A percentile compares a stretch with the other conserved stretches of the same genome.
These are phyloP conservation scores for Jackrogersella minutella DNA, from an alignment of 495 filamentous ascomycete species.

Conservation along the genomic window DNA sequence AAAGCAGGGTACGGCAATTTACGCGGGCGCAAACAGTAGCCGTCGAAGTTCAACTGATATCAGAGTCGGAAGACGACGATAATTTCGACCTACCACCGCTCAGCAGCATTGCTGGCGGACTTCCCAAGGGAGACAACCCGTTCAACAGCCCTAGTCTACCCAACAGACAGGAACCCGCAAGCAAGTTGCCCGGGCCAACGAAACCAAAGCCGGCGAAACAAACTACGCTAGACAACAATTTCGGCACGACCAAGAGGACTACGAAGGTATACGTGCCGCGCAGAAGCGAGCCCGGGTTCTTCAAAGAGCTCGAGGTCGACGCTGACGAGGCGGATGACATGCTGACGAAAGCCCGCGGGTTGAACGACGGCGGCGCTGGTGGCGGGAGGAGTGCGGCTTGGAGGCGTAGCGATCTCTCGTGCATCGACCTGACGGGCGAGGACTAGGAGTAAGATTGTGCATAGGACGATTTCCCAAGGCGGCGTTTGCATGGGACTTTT, in stretches of 20 bases:
- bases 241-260: slow-evolving; percentile 21
- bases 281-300: slow-evolving; percentile 44
- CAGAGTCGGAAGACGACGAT: slow-evolving; percentile 46
- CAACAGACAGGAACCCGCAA: neutral
- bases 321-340: slow-evolving; percentile 40
- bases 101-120: slow-evolving; percentile 17
- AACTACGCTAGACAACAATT: slow-evolving; percentile 14
- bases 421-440: slow-evolving; percentile 53
- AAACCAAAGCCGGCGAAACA: slow-evolving; percentile 8
- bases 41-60: slow-evolving; percentile 48
- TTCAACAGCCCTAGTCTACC: neutral
- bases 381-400: slow-evolving; percentile 25
- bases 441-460: slow-evolving; percentile 33
- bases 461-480: neutral
- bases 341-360: neutral
- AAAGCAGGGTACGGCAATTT: slow-evolving; percentile 35
- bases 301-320: slow-evolving; percentile 46
- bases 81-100: slow-evolving; percentile 38
- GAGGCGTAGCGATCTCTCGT: slow-evolving; percentile 48
- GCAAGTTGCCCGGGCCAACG: neutral
- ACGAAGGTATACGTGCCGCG: slow-evolving; percentile 43
- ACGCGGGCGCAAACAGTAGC: slow-evolving; percentile 57
- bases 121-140: slow-evolving; percentile 2
- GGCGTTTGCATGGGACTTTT: too few relatives aligned
- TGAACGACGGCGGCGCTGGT: neutral